These are phyloP conservation scores for Amauroascus verrucosus DNA, from an alignment of 2,329 filamentous ascomycete genomes.

Conservation along the genomic window DNA sequence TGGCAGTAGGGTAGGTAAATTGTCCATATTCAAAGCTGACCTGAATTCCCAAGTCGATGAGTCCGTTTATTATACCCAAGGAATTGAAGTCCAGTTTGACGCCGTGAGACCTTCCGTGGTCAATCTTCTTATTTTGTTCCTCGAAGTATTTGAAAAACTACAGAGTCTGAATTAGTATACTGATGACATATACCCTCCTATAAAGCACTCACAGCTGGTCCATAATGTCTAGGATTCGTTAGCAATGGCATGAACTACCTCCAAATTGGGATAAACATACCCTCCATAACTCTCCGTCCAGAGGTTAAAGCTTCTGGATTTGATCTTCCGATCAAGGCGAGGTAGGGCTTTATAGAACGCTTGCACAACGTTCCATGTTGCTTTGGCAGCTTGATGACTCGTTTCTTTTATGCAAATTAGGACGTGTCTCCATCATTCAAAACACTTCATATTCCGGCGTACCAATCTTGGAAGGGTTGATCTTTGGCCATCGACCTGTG, in stretches of 20 bases:
- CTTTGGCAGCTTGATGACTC: constrained; percentile 46
- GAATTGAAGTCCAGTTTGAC: constrained; percentile 45
- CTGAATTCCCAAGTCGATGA: constrained; percentile 47
- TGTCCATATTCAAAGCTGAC: constrained; percentile 12
- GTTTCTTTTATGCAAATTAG: constrained; percentile 33
- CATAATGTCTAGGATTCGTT: constrained; percentile 40
- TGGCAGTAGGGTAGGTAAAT: neutral
- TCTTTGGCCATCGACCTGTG: constrained; percentile 40
- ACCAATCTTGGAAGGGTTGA: constrained; percentile 41
- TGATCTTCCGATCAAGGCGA: constrained; percentile 40
- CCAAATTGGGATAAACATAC: constrained; percentile 23
- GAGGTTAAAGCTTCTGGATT: constrained; percentile 47
- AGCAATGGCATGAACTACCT: constrained; percentile 6
- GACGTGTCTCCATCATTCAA: neutral
- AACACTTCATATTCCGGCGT: constrained; percentile 3
- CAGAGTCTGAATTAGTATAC: neutral
- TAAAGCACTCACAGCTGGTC: constrained; percentile 29
- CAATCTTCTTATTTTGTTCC: constrained; percentile 47
- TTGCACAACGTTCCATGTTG: constrained; percentile 47
- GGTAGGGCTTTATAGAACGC: constrained; percentile 44
- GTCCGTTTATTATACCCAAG: constrained; percentile 47
- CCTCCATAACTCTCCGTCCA: constrained; percentile 48
- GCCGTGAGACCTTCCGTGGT: constrained; percentile 40
- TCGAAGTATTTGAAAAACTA: constrained; percentile 49
- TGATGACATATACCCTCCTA: neutral